These are phyloP conservation scores for Candida alai DNA, from an alignment of 805 yeast species.

Conservation along the genomic window DNA sequence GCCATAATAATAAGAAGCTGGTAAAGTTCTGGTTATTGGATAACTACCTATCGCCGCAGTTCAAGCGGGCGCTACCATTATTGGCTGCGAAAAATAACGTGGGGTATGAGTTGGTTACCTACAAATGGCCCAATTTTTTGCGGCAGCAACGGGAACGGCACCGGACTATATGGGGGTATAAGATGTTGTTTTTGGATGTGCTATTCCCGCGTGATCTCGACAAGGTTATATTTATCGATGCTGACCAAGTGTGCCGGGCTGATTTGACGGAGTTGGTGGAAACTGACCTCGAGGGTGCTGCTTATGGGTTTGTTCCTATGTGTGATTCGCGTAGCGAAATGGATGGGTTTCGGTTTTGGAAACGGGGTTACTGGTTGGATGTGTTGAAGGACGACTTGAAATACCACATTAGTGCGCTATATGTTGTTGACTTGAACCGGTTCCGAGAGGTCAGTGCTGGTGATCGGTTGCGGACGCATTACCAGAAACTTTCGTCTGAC, in stretches of 20 bases:
- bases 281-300: slow-evolving; percentile 70
- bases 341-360: slow-evolving; percentile 91
- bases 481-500: slow-evolving; percentile 77
- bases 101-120: slow-evolving; percentile 72
- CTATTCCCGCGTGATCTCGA: slow-evolving; percentile 76
- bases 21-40: slow-evolving; percentile 87
- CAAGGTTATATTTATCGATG: slow-evolving; percentile 80
- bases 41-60: slow-evolving; percentile 69
- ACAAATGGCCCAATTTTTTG: slow-evolving; percentile 92
- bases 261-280: slow-evolving; percentile 68
- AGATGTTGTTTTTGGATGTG: slow-evolving; percentile 81
- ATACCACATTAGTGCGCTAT: slow-evolving; percentile 83
- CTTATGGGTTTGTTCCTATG: slow-evolving; percentile 88
- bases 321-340: slow-evolving; percentile 73
- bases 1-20: slow-evolving; percentile 51
- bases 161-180: slow-evolving; percentile 84
- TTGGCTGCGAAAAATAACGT: slow-evolving; percentile 59
- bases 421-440: slow-evolving; percentile 67
- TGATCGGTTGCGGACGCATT: slow-evolving; percentile 75
- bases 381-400: slow-evolving; percentile 54
- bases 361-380: slow-evolving; percentile 83
- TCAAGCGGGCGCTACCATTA: slow-evolving; percentile 56
- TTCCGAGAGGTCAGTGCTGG: slow-evolving; percentile 73
- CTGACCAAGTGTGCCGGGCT: slow-evolving; percentile 76
- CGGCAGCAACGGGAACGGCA: slow-evolving; percentile 74